These are phyloP conservation scores for Sugiyamaella lignohabitans DNA, from an alignment of 805 yeast genomes.

Conservation along the genomic window DNA sequence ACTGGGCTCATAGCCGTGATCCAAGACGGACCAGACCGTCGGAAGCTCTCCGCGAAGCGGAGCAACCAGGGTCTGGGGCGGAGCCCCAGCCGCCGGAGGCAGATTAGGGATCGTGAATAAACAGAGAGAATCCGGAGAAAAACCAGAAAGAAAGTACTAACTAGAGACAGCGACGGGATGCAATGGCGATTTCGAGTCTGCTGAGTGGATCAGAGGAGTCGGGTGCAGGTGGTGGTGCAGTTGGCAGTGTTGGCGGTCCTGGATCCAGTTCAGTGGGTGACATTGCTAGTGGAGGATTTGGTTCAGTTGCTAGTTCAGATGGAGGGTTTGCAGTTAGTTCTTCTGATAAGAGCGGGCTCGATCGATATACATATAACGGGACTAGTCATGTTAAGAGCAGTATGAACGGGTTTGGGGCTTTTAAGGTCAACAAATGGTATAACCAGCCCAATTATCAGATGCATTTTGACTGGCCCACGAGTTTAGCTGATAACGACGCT, in stretches of 20 bases:
- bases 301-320: neutral
- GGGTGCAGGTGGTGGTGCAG: neutral
- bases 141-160: too few species aligned
- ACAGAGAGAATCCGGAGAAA: too few species aligned
- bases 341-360: neutral
- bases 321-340: neutral
- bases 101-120: too few species aligned
- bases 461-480: constrained; percentile 4
- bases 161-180: constrained; percentile 7
- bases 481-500: constrained; percentile 3
- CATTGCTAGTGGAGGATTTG: neutral
- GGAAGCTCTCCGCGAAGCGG: too few species aligned
- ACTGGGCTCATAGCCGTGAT: too few species aligned
- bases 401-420: neutral
- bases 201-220: constrained; percentile 3
- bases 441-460: neutral
- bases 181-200: constrained; percentile 9
- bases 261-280: neutral
- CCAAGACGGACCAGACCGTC: too few species aligned
- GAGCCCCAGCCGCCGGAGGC: neutral
- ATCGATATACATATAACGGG: too few species aligned
- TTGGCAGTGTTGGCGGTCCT: neutral
- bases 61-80: too few species aligned
- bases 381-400: too few species aligned
- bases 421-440: neutral